These are phyloP conservation scores for Pseudozyma sp. DNA, from an alignment of 1,284 basidiomycete species.

Conservation along the genomic window DNA sequence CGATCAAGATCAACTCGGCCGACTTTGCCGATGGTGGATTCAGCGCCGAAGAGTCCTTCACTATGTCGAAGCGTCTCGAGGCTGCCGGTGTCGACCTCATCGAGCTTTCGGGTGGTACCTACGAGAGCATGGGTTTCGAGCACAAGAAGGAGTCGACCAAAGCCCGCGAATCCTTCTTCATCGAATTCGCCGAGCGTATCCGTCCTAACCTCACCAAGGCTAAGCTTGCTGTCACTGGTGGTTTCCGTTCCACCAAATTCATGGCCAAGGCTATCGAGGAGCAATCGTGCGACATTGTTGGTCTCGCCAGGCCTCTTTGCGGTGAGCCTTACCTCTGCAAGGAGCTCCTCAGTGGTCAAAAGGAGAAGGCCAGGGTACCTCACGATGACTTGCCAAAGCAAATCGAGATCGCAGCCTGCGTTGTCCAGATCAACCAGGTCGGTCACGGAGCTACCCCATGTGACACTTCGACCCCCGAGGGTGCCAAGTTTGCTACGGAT, in stretches of 20 bases:
- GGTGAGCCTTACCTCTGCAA: slow-evolving; percentile 50
- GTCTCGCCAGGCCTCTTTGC: slow-evolving; percentile 42
- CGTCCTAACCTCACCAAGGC: slow-evolving; percentile 52
- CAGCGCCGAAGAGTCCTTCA: slow-evolving; percentile 73
- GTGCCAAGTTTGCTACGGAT: slow-evolving; percentile 43
- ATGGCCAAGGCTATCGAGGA: slow-evolving; percentile 73
- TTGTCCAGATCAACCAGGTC: slow-evolving; percentile 43
- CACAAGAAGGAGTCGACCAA: slow-evolving; percentile 54
- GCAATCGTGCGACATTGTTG: slow-evolving; percentile 54
- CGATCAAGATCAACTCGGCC: slow-evolving; percentile 84
- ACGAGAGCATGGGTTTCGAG: slow-evolving; percentile 79
- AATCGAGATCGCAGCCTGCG: slow-evolving; percentile 44
- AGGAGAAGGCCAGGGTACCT: slow-evolving; percentile 28
- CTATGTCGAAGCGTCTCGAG: slow-evolving; percentile 72
- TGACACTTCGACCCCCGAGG: slow-evolving; percentile 47
- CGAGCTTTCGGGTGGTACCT: slow-evolving; percentile 87
- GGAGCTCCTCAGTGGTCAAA: slow-evolving; percentile 34
- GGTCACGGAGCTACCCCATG: slow-evolving; percentile 28
- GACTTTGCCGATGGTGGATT: slow-evolving; percentile 78
- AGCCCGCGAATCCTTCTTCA: slow-evolving; percentile 72
- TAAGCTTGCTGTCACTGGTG: slow-evolving; percentile 83
- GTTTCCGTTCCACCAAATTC: slow-evolving; percentile 76
- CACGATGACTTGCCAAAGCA: slow-evolving; percentile 39
- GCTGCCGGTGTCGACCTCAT: slow-evolving; percentile 77
- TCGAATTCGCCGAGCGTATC: slow-evolving; percentile 69